phyloP scores from a whole-genome alignment of 2,329 filamentous ascomycete species.

The Penicillium psychrosexuale region DNA sequence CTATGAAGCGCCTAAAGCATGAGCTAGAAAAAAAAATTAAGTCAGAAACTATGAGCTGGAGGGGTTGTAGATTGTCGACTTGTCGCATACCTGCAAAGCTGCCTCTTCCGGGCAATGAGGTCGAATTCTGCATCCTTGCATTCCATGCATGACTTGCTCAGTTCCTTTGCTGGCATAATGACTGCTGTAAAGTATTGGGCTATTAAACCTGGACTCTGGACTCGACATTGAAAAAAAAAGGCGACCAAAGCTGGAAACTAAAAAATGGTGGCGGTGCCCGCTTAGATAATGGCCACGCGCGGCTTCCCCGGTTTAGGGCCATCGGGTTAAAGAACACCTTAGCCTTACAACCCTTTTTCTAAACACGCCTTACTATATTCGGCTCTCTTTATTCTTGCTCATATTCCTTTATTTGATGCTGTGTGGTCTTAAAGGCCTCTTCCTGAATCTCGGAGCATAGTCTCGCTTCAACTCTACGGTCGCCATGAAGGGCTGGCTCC shows the following conservation, averaged over 20 bases:
- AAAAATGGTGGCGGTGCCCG: conserved; percentile 17
- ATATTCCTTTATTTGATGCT: conserved; percentile 21
- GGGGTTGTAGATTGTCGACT: conserved; percentile 7
- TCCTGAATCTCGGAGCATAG: conserved; percentile 23
- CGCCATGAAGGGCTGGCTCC: conserved; percentile 43
- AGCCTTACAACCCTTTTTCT: conserved; percentile 2
- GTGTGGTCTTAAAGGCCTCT: conserved; percentile 10
- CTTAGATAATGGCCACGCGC: conserved; percentile 31
- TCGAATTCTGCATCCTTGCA: conserved; percentile 53
- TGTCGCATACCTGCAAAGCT: conserved; percentile 55
- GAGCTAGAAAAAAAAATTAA: conserved; percentile 44
- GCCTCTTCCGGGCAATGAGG: conserved; percentile 57
- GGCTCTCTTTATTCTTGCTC: not conserved
- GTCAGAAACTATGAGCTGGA: conserved; percentile 14
- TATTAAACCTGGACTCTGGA: not conserved
- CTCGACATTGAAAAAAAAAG: conserved; percentile 14
- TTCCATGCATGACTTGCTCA: conserved; percentile 50
- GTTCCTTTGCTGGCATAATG: conserved; percentile 34
- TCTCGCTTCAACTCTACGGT: conserved; percentile 25
- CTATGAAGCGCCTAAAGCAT: conserved; percentile 77
- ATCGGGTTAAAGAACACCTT: conserved; percentile 4
- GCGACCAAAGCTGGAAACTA: conserved; percentile 15
- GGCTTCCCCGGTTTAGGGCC: conserved; percentile 21
- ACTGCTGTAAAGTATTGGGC: not conserved
- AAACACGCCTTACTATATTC: not conserved